Conservation (phyloP, 371 early-diverging fungal species). For the Blyttiomyces sp. region DNA sequence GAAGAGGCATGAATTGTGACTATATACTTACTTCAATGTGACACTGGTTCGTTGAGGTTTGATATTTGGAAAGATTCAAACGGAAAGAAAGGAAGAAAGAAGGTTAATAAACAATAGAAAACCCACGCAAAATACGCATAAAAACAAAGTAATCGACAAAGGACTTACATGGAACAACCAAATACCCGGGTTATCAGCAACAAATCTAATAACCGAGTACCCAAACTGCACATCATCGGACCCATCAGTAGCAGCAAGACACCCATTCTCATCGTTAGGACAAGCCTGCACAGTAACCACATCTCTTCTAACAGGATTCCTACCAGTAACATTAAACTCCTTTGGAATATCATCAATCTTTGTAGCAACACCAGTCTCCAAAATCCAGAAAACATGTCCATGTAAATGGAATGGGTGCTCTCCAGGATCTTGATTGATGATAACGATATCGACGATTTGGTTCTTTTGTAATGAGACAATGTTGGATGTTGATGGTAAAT, state of each 20-base stretch:
- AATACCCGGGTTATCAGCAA: conserved; percentile 9
- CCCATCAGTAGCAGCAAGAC: not conserved
- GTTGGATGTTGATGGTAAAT: not conserved
- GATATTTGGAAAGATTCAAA: too few relatives aligned
- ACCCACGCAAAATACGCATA: not conserved
- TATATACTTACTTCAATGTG: too few relatives aligned
- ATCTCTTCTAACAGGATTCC: conserved; percentile 25
- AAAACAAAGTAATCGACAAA: not conserved
- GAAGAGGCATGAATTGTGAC: too few relatives aligned
- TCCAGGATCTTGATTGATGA: conserved; percentile 17
- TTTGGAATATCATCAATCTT: conserved; percentile 14
- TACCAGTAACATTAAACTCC: not conserved
- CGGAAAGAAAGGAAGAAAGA: not conserved
- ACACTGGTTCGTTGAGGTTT: not conserved
- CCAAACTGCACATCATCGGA: not conserved
- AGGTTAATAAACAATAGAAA: not conserved
- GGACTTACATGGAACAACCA: conserved; percentile 8
- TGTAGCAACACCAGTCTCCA: conserved; percentile 52
- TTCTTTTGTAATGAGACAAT: not conserved
- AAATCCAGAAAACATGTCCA: conserved; percentile 59
- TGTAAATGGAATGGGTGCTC: conserved; percentile 55
- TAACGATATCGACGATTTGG: conserved; percentile 9
- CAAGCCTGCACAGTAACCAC: conserved; percentile 21
- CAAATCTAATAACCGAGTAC: conserved; percentile 1
- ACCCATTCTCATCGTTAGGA: conserved; percentile 9